Conservation (phyloP, 352 stramenopile genomes). For the Aphanomyces stellatus region DNA sequence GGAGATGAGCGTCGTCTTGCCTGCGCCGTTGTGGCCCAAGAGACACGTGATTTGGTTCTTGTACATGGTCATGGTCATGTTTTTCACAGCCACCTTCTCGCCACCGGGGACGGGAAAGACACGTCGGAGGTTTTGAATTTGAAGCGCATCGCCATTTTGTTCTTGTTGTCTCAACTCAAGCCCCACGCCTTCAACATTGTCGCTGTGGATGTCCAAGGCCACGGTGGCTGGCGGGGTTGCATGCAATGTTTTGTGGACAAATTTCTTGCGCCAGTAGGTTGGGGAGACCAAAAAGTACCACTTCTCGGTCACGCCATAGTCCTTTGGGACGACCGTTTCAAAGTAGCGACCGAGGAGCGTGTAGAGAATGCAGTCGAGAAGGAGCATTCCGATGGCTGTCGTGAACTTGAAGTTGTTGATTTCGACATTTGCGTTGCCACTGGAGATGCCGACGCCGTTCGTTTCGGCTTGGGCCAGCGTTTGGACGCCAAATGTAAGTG, state of each 20-base stretch:
- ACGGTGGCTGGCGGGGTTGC: conserved; percentile 7
- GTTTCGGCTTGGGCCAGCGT: conserved; percentile 48
- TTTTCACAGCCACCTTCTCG: conserved; percentile 80
- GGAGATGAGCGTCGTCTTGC: conserved; percentile 69
- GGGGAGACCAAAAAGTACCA: conserved; percentile 89
- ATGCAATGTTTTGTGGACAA: conserved; percentile 1
- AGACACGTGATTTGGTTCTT: conserved; percentile 63
- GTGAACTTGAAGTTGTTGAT: conserved; percentile 62
- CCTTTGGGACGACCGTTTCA: conserved; percentile 86
- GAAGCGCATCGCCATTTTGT: conserved; percentile 34
- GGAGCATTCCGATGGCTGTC: conserved; percentile 59
- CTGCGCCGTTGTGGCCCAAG: conserved; percentile 68
- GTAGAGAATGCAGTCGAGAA: conserved; percentile 84
- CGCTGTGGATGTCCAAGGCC: conserved; percentile 23
- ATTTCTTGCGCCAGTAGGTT: conserved; percentile 68
- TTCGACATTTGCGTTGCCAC: conserved; percentile 30
- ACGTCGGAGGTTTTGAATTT: conserved; percentile 54
- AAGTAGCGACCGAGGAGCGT: conserved; percentile 86
- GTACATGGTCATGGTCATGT: conserved; percentile 65
- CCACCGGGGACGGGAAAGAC: conserved; percentile 71
- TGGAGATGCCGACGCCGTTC: conserved; percentile 37
- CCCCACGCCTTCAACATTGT: conserved; percentile 23
- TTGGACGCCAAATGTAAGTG: conserved; percentile 53
- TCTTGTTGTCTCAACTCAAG: conserved; percentile 49
- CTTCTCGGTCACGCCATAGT: conserved; percentile 82